Evolutionary conservation across 2,329 filamentous ascomycete genomes (phyloP).

Genomic region (Paracorniculantispora psalliotae): DNA sequence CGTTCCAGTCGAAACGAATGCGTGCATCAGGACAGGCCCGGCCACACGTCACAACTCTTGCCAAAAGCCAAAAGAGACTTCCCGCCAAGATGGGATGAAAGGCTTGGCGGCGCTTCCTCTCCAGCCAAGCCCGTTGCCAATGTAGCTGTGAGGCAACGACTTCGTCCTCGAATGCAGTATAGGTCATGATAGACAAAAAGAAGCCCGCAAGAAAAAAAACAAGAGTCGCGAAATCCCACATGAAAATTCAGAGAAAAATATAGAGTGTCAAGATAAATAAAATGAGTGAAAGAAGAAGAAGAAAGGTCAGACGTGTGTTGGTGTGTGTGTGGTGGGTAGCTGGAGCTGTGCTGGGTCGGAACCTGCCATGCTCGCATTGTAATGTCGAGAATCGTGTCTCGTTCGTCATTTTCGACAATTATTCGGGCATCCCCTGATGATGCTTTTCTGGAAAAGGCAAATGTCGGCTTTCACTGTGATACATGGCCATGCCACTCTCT

Average conservation of each 20-base stretch:
- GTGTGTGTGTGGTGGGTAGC: not conserved
- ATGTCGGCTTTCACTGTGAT: slow-evolving; percentile 7
- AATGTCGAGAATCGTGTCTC: too few species aligned
- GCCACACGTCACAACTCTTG: not conserved
- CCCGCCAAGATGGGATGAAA: not conserved
- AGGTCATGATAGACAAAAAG: not conserved
- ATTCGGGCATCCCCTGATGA: slow-evolving; percentile 8
- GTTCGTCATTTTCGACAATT: not conserved
- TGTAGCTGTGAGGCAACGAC: too few species aligned
- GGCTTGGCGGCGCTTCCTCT: not conserved
- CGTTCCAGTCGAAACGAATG: not conserved
- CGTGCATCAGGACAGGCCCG: not conserved
- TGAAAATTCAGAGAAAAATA: not conserved
- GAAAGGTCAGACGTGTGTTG: not conserved
- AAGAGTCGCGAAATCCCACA: not conserved
- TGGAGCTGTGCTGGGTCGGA: too few species aligned
- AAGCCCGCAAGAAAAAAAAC: slow-evolving; percentile 1
- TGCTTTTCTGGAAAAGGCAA: slow-evolving; percentile 11
- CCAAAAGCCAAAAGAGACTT: not conserved
- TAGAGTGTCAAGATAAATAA: not conserved
- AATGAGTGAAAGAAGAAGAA: slow-evolving; percentile 7
- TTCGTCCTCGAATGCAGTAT: not conserved
- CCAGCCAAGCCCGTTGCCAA: too few species aligned
- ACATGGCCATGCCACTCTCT: slow-evolving; percentile 10
- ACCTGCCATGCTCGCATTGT: too few species aligned